Evolutionary conservation across 192 early-diverging fungal genomes (phyloP).

Genomic region (Lobosporangium transversale): DNA sequence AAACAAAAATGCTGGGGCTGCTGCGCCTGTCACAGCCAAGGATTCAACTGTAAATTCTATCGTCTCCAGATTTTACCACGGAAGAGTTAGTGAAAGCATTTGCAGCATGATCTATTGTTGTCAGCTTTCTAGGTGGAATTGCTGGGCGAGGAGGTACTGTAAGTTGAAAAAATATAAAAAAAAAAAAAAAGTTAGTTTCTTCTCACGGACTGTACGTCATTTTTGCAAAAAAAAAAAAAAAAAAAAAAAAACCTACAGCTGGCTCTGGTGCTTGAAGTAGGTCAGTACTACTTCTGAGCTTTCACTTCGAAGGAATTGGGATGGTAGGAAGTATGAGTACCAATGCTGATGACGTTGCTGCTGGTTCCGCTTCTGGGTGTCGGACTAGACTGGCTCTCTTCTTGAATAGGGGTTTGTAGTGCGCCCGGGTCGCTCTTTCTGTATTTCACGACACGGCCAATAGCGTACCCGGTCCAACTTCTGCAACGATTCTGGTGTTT

Average conservation of each 20-base stretch:
- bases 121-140: conserved; percentile 7
- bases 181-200: too few species aligned
- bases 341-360: not conserved
- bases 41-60: conserved; percentile 42
- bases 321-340: conserved; percentile 6
- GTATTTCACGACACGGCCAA: too few species aligned
- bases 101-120: conserved; percentile 29
- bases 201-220: too few species aligned
- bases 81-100: conserved; percentile 22
- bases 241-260: too few species aligned
- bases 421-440: conserved; percentile 9
- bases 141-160: too few species aligned
- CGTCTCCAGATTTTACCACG: conserved; percentile 40
- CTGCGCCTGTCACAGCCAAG: conserved; percentile 25
- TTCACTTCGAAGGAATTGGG: too few species aligned
- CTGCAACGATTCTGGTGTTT: too few species aligned
- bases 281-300: too few species aligned
- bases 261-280: too few species aligned
- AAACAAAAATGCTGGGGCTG: conserved; percentile 46
- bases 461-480: too few species aligned
- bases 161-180: too few species aligned
- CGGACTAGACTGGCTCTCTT: not conserved
- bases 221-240: too few species aligned
- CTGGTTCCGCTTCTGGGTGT: not conserved
- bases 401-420: not conserved